phyloP scores from a whole-genome alignment of 768 basidiomycete species.

The Russula olivacea region DNA sequence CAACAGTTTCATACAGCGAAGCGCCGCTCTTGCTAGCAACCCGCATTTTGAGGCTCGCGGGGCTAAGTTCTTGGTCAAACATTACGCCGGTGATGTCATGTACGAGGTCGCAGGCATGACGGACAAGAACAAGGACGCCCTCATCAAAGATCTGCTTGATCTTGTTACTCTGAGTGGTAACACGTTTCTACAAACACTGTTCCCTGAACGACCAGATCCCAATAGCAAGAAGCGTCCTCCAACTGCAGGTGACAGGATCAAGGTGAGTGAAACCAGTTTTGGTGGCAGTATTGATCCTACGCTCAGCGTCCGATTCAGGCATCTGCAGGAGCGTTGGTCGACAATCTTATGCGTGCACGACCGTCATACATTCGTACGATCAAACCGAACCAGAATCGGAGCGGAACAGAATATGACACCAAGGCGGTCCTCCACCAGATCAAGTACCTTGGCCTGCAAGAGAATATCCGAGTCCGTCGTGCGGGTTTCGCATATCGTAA shows the following conservation, averaged over 20 bases:
- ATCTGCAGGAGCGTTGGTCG: slow-evolving; percentile 94
- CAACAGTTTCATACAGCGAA: slow-evolving; percentile 92
- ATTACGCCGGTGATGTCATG: slow-evolving; percentile 98
- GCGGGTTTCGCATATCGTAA: slow-evolving; percentile 98
- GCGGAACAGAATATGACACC: slow-evolving; percentile 82
- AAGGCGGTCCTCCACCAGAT: slow-evolving; percentile 98
- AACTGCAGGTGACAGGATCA: slow-evolving; percentile 96
- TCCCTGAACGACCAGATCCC: slow-evolving; percentile 92
- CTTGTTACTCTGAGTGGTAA: slow-evolving; percentile 77
- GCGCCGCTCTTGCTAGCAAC: slow-evolving; percentile 73
- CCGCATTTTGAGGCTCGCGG: slow-evolving; percentile 95
- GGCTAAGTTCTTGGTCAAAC: slow-evolving; percentile 87
- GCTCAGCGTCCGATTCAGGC: slow-evolving; percentile 37
- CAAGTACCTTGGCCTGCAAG: slow-evolving; percentile 97
- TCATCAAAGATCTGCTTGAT: slow-evolving; percentile 92
- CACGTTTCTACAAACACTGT: slow-evolving; percentile 79
- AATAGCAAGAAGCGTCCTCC: slow-evolving; percentile 97
- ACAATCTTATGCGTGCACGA: slow-evolving; percentile 95
- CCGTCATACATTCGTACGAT: slow-evolving; percentile 99
- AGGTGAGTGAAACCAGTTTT: slow-evolving; percentile 42
- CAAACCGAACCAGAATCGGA: slow-evolving; percentile 97
- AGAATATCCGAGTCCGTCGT: slow-evolving; percentile 95
- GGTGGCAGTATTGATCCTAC: not conserved
- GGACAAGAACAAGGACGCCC: slow-evolving; percentile 98
- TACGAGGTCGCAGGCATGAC: slow-evolving; percentile 98